Evolutionary conservation across 225 moss, liverwort and hornwort genomes (phyloP).

Genomic region (Anthoceros angustus): DNA sequence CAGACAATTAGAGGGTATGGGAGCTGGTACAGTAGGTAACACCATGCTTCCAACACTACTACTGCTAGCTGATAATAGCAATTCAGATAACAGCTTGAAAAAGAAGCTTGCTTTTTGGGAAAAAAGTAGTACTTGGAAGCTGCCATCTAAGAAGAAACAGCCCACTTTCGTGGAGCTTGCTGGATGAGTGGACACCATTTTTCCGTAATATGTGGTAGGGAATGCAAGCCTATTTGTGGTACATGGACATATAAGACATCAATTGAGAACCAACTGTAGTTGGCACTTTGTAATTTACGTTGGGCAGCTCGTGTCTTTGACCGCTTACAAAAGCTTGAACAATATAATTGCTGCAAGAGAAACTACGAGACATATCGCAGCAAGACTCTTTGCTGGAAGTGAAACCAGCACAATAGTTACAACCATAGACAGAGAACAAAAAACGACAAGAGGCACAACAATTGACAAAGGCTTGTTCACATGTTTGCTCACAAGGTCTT

Average conservation of each 20-base stretch:
- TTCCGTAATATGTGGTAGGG: not conserved
- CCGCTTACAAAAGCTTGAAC: not conserved
- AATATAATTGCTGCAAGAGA: not conserved
- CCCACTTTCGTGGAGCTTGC: conserved; percentile 1
- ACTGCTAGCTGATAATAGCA: not conserved
- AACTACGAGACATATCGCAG: not conserved
- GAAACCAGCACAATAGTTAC: not conserved
- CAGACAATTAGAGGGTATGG: not conserved
- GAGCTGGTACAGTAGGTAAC: not conserved
- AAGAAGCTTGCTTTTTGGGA: not conserved
- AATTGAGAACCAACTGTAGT: not conserved
- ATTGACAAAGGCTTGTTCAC: not conserved
- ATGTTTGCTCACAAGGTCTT: not conserved
- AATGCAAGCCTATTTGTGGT: no score
- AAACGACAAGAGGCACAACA: not conserved
- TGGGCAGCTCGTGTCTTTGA: not conserved
- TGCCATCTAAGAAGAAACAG: not conserved
- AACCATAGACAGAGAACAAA: not conserved
- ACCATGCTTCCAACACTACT: not conserved
- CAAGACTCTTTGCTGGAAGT: not conserved
- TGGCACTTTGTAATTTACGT: not conserved
- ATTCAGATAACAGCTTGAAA: not conserved
- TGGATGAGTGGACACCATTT: not conserved
- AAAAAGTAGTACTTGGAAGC: not conserved
- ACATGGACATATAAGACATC: not conserved